Percentiles rank a stretch among this genome's conserved stretches.
phyloP scores from a whole-genome alignment of 768 basidiomycete genomes.

The Tulasnella calospora region DNA sequence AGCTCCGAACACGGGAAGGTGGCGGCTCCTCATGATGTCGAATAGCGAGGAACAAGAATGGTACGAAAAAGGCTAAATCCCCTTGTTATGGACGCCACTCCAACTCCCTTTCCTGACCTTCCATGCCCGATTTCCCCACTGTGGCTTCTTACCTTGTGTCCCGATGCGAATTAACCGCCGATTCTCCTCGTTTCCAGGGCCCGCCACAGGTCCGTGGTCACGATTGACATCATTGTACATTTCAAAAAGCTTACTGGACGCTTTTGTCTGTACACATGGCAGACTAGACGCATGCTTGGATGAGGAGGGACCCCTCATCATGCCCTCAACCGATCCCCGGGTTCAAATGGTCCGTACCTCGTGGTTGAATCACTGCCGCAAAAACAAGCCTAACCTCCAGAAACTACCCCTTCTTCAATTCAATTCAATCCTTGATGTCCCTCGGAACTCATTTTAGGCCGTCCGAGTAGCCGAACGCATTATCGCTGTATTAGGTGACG shows the following conservation, averaged over 20 bases:
- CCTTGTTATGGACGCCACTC: not conserved
- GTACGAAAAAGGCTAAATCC: slow-evolving; percentile 24
- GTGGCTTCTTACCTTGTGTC: slow-evolving; percentile 10
- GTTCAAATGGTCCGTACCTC: slow-evolving; percentile 34
- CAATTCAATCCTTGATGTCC: not conserved
- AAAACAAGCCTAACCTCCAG: not conserved
- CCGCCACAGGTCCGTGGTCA: not conserved
- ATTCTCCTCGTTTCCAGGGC: not conserved
- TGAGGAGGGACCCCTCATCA: slow-evolving; percentile 37
- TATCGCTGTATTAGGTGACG: slow-evolving; percentile 38
- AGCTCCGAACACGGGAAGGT: slow-evolving; percentile 38
- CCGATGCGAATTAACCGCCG: not conserved
- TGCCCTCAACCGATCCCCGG: slow-evolving; percentile 37
- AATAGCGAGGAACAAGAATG: slow-evolving; percentile 44
- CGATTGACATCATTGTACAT: not conserved
- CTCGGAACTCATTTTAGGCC: not conserved
- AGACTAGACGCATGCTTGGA: slow-evolving; percentile 40
- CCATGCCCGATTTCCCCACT: not conserved
- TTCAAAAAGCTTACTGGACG: not conserved
- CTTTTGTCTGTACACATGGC: not conserved
- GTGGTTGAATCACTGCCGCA: not conserved
- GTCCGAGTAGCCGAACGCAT: slow-evolving; percentile 38
- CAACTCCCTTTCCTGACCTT: not conserved
- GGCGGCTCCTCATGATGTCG: slow-evolving; percentile 44
- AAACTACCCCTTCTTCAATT: not conserved